Percentiles rank a stretch among this genome's conserved stretches.
Evolutionary conservation across 2,329 filamentous ascomycete genomes (phyloP).

Genomic region (Fusarium proliferatum): DNA sequence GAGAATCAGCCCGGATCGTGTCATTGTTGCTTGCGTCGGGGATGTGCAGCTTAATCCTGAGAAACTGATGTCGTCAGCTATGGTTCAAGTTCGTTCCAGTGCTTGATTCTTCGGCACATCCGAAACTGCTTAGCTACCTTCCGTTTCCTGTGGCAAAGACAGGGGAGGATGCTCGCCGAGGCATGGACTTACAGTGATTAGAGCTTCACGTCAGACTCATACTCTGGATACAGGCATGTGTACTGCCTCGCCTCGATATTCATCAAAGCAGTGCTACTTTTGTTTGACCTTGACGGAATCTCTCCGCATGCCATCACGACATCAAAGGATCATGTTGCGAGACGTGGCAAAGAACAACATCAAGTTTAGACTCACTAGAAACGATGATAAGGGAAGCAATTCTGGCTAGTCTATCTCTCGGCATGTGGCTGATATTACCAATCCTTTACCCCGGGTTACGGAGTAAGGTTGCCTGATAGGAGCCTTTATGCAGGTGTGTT

Average conservation of each 20-base stretch:
- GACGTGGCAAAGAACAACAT: neutral
- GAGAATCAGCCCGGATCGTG: neutral
- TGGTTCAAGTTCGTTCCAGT: neutral
- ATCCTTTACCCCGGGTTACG: neutral
- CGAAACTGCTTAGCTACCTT: neutral
- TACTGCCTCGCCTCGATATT: neutral
- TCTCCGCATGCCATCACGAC: neutral
- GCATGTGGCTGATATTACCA: neutral
- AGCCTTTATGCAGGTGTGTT: neutral
- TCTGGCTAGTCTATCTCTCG: neutral
- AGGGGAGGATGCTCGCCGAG: neutral
- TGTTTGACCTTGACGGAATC: fast-evolving
- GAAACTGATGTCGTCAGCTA: neutral
- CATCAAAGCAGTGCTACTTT: neutral
- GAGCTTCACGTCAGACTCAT: neutral
- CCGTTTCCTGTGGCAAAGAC: neutral
- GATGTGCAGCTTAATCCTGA: neutral
- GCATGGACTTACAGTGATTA: neutral
- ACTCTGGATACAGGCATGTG: neutral
- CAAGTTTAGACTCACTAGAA: neutral
- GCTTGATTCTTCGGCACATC: neutral
- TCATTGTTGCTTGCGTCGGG: neutral
- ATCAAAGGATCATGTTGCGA: neutral
- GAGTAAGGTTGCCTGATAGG: neutral
- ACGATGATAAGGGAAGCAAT: neutral